Evolutionary conservation across 106 monocot genomes (phyloP).

Genomic region (Platanthera guangdongensis): DNA sequence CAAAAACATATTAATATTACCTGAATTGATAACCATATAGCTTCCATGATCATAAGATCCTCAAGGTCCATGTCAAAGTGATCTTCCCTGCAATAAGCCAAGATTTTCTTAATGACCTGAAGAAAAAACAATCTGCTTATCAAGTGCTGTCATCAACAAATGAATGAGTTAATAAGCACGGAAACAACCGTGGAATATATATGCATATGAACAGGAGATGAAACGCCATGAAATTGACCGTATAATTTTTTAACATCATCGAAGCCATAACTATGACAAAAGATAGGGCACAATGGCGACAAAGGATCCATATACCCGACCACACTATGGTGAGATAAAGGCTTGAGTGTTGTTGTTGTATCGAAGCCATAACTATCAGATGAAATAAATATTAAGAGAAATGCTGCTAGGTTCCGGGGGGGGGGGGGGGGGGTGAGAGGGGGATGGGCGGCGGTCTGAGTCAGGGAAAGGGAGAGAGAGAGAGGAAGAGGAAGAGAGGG

Average conservation of each 20-base stretch:
- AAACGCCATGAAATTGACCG: neutral
- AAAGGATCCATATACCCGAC: too few species aligned
- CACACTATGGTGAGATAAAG: too few species aligned
- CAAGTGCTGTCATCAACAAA: neutral
- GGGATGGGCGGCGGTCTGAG: too few species aligned
- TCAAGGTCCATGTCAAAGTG: constrained; percentile 53
- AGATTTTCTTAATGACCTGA: neutral
- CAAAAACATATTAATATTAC: constrained; percentile 12
- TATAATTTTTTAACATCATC: neutral
- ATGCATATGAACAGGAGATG: neutral
- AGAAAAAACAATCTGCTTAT: neutral
- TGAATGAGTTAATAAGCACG: neutral
- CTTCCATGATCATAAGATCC: constrained; percentile 65
- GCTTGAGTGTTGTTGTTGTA: neutral
- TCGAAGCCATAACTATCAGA: neutral
- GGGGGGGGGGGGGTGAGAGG: too few species aligned
- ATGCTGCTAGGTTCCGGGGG: too few species aligned
- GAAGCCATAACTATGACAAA: neutral
- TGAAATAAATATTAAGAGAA: too few species aligned
- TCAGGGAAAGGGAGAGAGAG: too few species aligned
- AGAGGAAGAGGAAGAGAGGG: too few species aligned
- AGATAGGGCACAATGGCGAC: neutral
- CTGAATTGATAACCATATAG: constrained; percentile 67
- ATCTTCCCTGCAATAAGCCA: constrained; percentile 38
- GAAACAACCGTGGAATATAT: neutral